A percentile compares a stretch with the other conserved stretches of the same genome.
Evolutionary conservation across 257 asterid genomes (phyloP).

Genomic region (Solanum lignicaule): DNA sequence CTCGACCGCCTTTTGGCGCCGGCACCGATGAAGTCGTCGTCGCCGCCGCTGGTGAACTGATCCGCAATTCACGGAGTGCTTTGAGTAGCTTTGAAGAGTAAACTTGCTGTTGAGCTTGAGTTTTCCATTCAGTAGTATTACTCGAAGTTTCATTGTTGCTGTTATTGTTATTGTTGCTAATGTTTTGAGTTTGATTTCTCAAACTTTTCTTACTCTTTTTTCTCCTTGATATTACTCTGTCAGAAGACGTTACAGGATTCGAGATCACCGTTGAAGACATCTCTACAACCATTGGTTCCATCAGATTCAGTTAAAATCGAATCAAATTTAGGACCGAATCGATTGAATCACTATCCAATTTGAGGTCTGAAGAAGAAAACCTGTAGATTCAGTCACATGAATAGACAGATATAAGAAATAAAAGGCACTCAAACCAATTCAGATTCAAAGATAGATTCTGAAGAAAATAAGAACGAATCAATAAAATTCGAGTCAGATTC

Average conservation of each 20-base stretch:
- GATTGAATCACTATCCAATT: neutral
- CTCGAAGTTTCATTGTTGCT: neutral
- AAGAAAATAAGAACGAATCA: neutral
- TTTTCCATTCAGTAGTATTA: conserved; percentile 35
- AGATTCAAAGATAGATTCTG: neutral
- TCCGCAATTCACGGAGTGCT: conserved; percentile 65
- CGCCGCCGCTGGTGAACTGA: conserved; percentile 6
- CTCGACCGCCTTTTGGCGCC: conserved; percentile 28
- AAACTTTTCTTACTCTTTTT: conserved; percentile 1
- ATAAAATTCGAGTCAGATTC: neutral
- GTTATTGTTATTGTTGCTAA: neutral
- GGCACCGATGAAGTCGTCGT: conserved; percentile 13
- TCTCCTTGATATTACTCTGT: neutral
- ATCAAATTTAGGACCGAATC: neutral
- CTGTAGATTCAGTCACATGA: conserved; percentile 6
- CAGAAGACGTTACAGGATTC: neutral
- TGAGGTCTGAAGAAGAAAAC: neutral
- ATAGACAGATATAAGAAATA: neutral
- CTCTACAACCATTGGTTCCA: conserved; percentile 1
- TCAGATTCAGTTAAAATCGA: neutral
- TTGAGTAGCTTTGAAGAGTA: conserved; percentile 80
- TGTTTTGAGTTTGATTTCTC: neutral
- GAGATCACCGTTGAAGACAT: neutral
- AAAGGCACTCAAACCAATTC: neutral
- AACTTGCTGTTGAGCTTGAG: conserved; percentile 67